Evolutionary conservation across 164 flowering plant species (phyloP), one percentile per base, ranked within the genome.

Genomic region (Vitis rupestris): DNA sequence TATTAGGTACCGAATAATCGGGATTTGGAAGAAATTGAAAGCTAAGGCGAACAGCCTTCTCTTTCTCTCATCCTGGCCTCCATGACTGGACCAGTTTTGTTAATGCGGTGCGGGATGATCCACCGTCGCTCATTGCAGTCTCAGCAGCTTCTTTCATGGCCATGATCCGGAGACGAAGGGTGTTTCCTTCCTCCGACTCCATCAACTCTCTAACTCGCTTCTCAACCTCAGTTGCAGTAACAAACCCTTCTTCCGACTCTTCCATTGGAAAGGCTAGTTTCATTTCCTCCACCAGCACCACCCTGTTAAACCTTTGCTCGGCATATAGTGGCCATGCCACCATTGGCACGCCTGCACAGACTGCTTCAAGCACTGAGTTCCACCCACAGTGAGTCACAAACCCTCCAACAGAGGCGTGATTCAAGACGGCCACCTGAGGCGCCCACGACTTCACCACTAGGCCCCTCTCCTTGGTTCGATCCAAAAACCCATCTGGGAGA

Each of bases 361-460:
- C 55, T 0, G 61, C 67, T 63, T 62, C 67, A 31, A 70, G 23
- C 14, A 69, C 65, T 9, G 72, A 69, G 51, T 69, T 69, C 72
- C 65, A 69, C 31, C 72, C 72, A 19, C 72, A 61, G 27, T 69
- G 66, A 5, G 72, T 69, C 50, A 69, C 72, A 23, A 69, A 69
- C 19, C 72, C 79, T 4, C 83, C 81, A 9, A 75, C 76, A 9
- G 83, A 64, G 1, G n/a, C 51, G 10, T 80, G 81, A 10, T 19
- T 67, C 73, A 77, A 37, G 30, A 80, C 72, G n/a, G 64, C 73
- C 47, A 67, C 79, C 62, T 80, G 83, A 0, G 83, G 81, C 2
- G 79, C 88, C 88, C 88, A 85, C 2, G 69, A 50, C 70, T 76
- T 77, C 50, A 85, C 79, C 75, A 85, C 81, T 1, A 79, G 29